Conservation (phyloP, 805 yeast species). For the Metschnikowia peoriensis region DNA sequence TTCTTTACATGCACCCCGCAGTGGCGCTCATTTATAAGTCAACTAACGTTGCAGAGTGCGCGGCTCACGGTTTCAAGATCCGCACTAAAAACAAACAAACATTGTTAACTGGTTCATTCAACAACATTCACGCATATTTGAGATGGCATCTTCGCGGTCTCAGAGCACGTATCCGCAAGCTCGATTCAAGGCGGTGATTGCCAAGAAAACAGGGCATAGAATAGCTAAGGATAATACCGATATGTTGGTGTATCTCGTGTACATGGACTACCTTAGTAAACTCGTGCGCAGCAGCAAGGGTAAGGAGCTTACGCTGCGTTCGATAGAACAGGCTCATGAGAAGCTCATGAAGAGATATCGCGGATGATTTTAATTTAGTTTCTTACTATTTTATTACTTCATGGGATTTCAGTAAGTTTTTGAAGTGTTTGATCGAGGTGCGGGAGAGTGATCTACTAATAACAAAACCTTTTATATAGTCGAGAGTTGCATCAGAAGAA, state of each 20-base stretch:
- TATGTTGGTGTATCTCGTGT: constrained; percentile 45
- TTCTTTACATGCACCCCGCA: not conserved
- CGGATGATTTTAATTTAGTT: constrained; percentile 22
- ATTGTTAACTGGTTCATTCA: not conserved
- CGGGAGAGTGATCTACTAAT: too few species aligned
- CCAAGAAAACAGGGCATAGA: constrained; percentile 8
- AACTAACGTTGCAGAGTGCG: not conserved
- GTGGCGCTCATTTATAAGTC: not conserved
- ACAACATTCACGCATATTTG: not conserved
- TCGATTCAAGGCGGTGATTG: constrained; percentile 10
- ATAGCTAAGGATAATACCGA: constrained; percentile 39
- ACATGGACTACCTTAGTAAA: constrained; percentile 44
- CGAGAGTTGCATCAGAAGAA: too few species aligned
- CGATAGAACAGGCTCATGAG: constrained; percentile 37
- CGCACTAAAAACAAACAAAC: not conserved
- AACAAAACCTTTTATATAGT: too few species aligned
- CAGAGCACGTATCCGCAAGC: constrained; percentile 13
- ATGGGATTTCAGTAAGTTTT: not conserved
- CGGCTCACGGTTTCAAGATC: not conserved
- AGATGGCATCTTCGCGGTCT: constrained; percentile 1
- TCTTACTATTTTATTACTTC: too few species aligned
- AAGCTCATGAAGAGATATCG: constrained; percentile 33
- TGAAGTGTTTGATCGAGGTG: too few species aligned
- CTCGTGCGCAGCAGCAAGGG: constrained; percentile 36
- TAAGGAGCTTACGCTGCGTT: constrained; percentile 37